Evolutionary conservation across 805 yeast species (phyloP), one percentile per base, ranked within the genome.

Genomic region (Peterozyma xylosa): DNA sequence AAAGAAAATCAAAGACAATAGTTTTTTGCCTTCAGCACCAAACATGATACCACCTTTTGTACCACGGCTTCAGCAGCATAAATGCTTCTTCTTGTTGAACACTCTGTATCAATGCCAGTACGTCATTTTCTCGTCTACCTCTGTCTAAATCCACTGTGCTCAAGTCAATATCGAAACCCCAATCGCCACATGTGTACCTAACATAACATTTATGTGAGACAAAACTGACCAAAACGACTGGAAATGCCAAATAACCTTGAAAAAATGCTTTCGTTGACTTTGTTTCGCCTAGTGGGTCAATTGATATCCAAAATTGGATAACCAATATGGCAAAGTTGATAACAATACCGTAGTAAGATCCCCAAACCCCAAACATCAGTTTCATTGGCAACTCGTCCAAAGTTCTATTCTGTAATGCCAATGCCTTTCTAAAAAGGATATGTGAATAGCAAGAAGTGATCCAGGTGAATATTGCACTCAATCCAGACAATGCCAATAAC

Each of bases 391-490:
- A 51, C 50, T 73, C 75, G 33, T 59, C 59, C 5, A 66, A 50
- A 5, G 60, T 48, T 48, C 74, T 60, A 11, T 71, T 71, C 52
- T 71, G 75, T 4, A 52, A 62, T 14, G 47, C 53, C 57, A 74
- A 58, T 7, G 76, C 76, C 36, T 58, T 46, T 61, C 78, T 64
- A 56, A 72, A 72, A 51, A 74, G 59, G 42, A 74, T 56, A 47
- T 64, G 70, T 43, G 71, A 65, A 9, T 67, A 33, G 43, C 68
- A 60, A 37, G 72, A 71, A 4, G 77, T 64, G 14, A 66, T 63
- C 78, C 80, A 74, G 0, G 77, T 71, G 56, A 74, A 70, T 10
- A 71, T 49, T 4, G 73, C 62, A 10, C 76, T 66, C 39, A 73
- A 60, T 14, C 78, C 78, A 40, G 75, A 68, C 34, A 74, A 55